Percentiles rank a stretch among this genome's conserved stretches.
phyloP scores from a whole-genome alignment of 176 grass and related monocot genomes.

The Eleusine indica region DNA sequence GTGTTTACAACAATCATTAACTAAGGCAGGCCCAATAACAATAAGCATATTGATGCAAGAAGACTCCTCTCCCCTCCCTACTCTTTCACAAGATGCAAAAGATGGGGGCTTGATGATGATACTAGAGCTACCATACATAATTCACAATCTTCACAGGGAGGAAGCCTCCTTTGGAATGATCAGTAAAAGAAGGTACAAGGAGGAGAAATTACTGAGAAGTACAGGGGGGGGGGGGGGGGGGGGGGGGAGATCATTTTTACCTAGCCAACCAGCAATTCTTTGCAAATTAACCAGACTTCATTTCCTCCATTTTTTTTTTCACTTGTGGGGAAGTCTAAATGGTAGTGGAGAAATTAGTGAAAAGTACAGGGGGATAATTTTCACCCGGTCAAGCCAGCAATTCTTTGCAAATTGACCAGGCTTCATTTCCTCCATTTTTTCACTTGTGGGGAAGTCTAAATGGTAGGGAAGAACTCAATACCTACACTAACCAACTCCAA shows the following conservation, averaged over 20 bases:
- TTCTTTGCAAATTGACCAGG: constrained; percentile 38
- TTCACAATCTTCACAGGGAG: constrained; percentile 41
- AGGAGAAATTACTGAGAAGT: constrained; percentile 12
- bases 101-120: constrained; percentile 32
- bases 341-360: not conserved
- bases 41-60: constrained; percentile 35
- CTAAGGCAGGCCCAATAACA: not conserved
- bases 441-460: constrained; percentile 24
- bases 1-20: constrained; percentile 41
- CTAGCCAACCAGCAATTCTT: constrained; percentile 29
- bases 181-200: constrained; percentile 8
- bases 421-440: constrained; percentile 31
- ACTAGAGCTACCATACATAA: constrained; percentile 33
- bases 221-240: not conserved
- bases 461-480: constrained; percentile 32
- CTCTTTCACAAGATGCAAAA: constrained; percentile 21
- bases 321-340: not conserved
- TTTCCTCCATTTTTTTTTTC: constrained; percentile 18
- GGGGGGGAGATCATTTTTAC: not conserved
- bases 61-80: constrained; percentile 16
- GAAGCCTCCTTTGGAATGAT: constrained; percentile 34
- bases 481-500: constrained; percentile 44
- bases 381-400: constrained; percentile 30
- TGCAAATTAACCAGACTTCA: constrained; percentile 39
- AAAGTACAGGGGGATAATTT: constrained; percentile 18